Evolutionary conservation across 2,329 filamentous ascomycete genomes (phyloP).

Genomic region (Colletotrichum phormii): DNA sequence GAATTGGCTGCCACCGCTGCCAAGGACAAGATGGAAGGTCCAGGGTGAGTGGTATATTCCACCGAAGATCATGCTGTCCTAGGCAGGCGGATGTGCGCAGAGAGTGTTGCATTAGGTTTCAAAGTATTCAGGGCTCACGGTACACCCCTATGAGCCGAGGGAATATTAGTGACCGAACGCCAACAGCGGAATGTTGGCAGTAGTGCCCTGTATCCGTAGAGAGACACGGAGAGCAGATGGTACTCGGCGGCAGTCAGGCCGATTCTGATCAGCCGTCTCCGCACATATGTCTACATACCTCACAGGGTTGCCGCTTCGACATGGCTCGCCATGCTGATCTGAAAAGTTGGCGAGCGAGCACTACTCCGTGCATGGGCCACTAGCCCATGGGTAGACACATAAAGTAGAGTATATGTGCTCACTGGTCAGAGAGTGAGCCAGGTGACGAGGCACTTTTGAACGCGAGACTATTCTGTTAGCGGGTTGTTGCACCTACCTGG

Average conservation of each 20-base stretch:
- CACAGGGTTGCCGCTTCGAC: background rate
- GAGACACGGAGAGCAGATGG: background rate
- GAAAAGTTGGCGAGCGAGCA: constrained; percentile 1
- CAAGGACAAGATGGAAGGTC: background rate
- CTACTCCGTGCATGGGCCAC: background rate
- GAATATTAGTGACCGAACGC: background rate
- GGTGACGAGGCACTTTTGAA: background rate
- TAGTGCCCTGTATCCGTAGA: background rate
- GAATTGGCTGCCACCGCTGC: constrained; percentile 4
- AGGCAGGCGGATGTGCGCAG: background rate
- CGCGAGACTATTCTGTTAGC: background rate
- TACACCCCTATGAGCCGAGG: background rate
- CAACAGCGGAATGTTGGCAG: background rate
- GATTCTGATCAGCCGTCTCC: constrained; percentile 2
- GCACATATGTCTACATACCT: background rate
- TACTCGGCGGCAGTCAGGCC: background rate
- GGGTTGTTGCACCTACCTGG: background rate
- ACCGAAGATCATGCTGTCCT: constrained; percentile 9
- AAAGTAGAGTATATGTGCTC: too few species aligned
- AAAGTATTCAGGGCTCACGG: background rate
- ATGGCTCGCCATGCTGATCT: background rate
- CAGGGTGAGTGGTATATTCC: background rate
- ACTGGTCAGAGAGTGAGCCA: background rate
- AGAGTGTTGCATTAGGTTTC: constrained; percentile 8
- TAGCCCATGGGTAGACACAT: background rate